Base-by-base conservation (phyloP, 192 early-diverging fungal genomes). In the Chytriomyces sp. region DNA sequence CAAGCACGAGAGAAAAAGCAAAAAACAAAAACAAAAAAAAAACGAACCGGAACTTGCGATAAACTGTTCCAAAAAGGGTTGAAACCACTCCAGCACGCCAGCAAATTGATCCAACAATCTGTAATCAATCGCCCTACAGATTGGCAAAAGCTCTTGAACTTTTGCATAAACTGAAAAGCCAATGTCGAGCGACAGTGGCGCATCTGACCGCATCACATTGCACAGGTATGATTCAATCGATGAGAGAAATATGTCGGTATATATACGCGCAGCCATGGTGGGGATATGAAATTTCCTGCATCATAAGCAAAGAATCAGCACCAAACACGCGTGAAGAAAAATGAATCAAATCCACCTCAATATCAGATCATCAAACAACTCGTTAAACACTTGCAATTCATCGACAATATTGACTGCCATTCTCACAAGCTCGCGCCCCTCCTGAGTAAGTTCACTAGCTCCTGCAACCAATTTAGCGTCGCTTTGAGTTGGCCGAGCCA, bases 121-220 rank as follows among this genome's bases (percentile, higher is more conserved):
- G 61, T 61, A 83, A 65, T 86, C 82, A 50, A 86, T 80, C 13
- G 23, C 28, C 50, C 82, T 82, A 61, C 72, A 81, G 1, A 80
- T 45, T 45, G 24, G 62, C 48, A 63, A 50, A 6, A 86, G 57
- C 44, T 66, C 76, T 45, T 70, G 6, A 8, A 83, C 82, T 18
- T n/a, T 72, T n/a, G 53, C 35, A 67, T 82, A 86, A 18, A 86
- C 75, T 9, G 77, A 75, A 77, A 86, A 86, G 9, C 75, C 80
- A 60, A 72, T 67, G 16, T 61, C 69, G 65, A 86, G 46, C 47
- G 80, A 75, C 44, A 11, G 23, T 26, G 45, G 28, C 11, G 45
- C 61, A 7, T 16, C 23, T 5, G 50, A 35, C n/a, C 7, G 70
- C 76, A 26, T 63, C 45, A 78, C 46, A 73, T 10, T 24, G 53